These are phyloP conservation scores for Aspergillus mulundensis DNA, from an alignment of 495 filamentous ascomycete species.

Conservation along the genomic window DNA sequence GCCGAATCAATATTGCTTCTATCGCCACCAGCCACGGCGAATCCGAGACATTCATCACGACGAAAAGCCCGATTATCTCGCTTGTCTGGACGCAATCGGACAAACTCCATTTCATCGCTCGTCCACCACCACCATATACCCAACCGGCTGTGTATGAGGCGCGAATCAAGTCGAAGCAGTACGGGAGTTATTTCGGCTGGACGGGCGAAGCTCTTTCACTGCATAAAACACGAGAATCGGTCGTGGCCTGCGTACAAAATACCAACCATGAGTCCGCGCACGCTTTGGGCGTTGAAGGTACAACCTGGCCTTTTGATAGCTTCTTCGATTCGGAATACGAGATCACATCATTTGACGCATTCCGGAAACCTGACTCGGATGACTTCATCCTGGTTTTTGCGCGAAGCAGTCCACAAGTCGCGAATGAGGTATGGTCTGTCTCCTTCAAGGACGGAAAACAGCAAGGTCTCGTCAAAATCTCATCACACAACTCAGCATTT, in stretches of 20 bases:
- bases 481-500: constrained; percentile 1
- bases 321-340: constrained; percentile 6
- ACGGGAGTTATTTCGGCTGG: constrained; percentile 8
- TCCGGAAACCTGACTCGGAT: not conserved
- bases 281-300: not conserved
- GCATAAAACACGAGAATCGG: not conserved
- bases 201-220: not conserved
- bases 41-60: not conserved
- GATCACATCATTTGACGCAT: constrained; percentile 3
- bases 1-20: not conserved
- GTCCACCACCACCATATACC: not conserved
- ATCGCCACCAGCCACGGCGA: not conserved
- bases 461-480: not conserved
- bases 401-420: constrained; percentile 1
- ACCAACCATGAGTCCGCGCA: not conserved
- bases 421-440: constrained; percentile 5
- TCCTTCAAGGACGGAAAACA: not conserved
- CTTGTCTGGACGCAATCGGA: not conserved
- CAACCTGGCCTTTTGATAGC: not conserved
- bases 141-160: constrained; percentile 1
- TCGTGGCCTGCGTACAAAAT: not conserved
- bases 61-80: not conserved
- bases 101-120: constrained; percentile 4
- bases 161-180: not conserved
- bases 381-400: constrained; percentile 3